Base-by-base conservation (phyloP, 2,329 filamentous ascomycete genomes). In the Colletotrichum agaves region DNA sequence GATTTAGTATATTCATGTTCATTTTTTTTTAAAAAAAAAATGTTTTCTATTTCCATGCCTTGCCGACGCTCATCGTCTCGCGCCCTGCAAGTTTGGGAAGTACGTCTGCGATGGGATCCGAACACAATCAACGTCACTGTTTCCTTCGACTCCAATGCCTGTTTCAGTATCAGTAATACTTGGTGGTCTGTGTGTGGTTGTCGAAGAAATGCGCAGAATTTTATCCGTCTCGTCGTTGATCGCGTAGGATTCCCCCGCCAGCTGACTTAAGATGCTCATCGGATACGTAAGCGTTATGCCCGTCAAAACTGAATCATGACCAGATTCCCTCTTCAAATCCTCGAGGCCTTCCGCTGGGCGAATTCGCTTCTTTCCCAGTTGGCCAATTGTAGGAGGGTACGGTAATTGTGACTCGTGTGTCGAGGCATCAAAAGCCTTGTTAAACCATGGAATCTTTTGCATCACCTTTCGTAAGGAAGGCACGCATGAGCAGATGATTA, bases 401-500 rank as follows among this genome's bases (percentile, higher is more conserved):
- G 17, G 49, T 3, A n/a, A 10, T 7, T 33, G 41, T 19, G 31
- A 27, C 15, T 62, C 35, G 10, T 35, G 11, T 6, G 7, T 50
- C 12, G 75, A 74, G 4, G 76, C 62, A 3, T 74, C 73, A 31
- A 27, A 27, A 77, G 70, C 17, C 70, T 62, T 43, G 58, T 72
- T 65, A 53, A 75, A 72, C 50, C 73, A 72, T 3, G 73, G 74
- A 12, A 75, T 65, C 68, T 71, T 74, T 19, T 74, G 66, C 3
- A 71, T 67, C 11, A 75, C 63, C 49, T 75, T 74, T 35, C 74
- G 72, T 5, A 77, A 61, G 8, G 74, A 77, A 1, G 73, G 76
- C 37, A 77, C 74, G 35, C 72, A 76, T 2, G 75, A 76, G 65
- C 74, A 77, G 7, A 76, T 65, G 1, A 78, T 70, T 2, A 78